Conservation (phyloP, 768 basidiomycete genomes). For the Tylopilus balloui region DNA sequence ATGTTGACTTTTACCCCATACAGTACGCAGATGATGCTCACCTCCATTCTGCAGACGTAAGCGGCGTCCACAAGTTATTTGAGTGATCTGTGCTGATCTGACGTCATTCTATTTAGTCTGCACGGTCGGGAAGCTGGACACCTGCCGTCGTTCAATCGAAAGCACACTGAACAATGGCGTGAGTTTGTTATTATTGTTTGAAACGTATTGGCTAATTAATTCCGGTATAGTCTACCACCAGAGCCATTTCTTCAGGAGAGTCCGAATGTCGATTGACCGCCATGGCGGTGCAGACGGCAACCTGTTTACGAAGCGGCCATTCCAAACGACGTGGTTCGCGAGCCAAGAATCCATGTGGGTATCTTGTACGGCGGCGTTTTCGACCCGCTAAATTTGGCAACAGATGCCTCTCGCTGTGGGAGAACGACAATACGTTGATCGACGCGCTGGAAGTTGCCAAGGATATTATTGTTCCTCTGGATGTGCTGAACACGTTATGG, state of each 20-base stretch:
- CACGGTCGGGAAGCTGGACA: constrained; percentile 46
- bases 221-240: constrained; percentile 57
- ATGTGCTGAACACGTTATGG: constrained; percentile 69
- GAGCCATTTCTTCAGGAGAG: constrained; percentile 57
- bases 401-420: constrained; percentile 66
- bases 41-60: constrained; percentile 61
- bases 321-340: constrained; percentile 66
- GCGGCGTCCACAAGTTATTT: constrained; percentile 22
- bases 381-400: background rate
- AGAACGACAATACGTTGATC: constrained; percentile 51
- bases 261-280: constrained; percentile 50
- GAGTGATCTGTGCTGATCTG: background rate
- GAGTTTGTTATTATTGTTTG: constrained; percentile 30
- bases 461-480: constrained; percentile 56
- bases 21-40: constrained; percentile 62
- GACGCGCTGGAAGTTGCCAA: constrained; percentile 66
- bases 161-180: constrained; percentile 79
- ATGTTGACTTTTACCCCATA: constrained; percentile 13
- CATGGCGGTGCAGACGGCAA: constrained; percentile 49
- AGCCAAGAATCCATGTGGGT: constrained; percentile 62
- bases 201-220: constrained; percentile 1
- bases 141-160: constrained; percentile 58
- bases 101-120: constrained; percentile 36
- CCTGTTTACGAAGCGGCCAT: constrained; percentile 62
- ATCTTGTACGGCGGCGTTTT: background rate